These are phyloP conservation scores for Plasmodium knowlesi DNA, from an alignment of 169 alveolate species.

Conservation along the genomic window DNA sequence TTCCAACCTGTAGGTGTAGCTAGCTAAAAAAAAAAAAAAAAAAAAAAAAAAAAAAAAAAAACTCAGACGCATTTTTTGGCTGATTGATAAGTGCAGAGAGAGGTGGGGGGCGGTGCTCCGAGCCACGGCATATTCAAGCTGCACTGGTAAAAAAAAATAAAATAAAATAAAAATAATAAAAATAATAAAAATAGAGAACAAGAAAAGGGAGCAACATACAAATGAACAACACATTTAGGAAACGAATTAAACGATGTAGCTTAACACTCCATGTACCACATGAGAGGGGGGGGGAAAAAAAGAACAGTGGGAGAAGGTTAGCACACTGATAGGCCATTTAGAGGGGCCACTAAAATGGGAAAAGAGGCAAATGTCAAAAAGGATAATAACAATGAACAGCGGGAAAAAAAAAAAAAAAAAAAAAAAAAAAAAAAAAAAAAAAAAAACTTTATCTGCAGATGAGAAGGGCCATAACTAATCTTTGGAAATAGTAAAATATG, in stretches of 20 bases:
- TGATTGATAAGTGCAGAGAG: too few relatives aligned
- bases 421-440: too few relatives aligned
- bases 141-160: background rate
- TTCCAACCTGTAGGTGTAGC: background rate
- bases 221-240: background rate
- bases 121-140: background rate
- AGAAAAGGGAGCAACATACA: background rate
- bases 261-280: background rate
- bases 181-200: background rate
- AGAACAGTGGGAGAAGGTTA: background rate
- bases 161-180: too few relatives aligned
- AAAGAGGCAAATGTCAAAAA: background rate
- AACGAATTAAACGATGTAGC: background rate
- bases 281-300: background rate
- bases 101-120: background rate
- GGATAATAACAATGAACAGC: background rate
- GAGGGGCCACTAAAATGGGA: background rate
- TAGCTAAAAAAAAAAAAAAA: background rate
- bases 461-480: background rate
- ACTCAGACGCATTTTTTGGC: background rate
- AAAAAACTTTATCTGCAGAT: background rate
- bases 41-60: too few relatives aligned
- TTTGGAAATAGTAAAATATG: background rate
- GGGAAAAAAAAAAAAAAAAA: background rate
- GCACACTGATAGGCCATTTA: background rate